phyloP scores from a whole-genome alignment of 192 early-diverging fungal genomes.

The Spizellomyces punctatus region DNA sequence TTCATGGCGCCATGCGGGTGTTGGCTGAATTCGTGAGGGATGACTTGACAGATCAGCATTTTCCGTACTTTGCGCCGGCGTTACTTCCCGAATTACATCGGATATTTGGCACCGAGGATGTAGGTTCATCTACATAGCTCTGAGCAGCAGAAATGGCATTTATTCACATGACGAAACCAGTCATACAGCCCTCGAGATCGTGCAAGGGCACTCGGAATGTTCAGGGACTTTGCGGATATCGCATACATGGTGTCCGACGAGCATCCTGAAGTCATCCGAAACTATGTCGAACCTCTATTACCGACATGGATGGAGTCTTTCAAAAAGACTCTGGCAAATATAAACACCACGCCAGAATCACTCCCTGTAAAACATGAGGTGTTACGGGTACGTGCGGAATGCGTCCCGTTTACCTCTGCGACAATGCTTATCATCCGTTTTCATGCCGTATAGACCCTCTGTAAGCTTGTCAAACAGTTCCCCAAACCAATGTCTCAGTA shows the following conservation, averaged over 20 bases:
- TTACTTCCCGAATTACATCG: constrained; percentile 81
- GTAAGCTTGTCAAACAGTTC: constrained; percentile 60
- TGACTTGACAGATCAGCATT: constrained; percentile 86
- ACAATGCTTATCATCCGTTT: neutral
- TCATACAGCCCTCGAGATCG: constrained; percentile 41
- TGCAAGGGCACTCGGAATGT: constrained; percentile 77
- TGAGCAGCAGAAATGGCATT: neutral
- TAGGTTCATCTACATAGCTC: constrained; percentile 1
- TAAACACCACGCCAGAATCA: constrained; percentile 50
- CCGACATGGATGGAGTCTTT: constrained; percentile 79
- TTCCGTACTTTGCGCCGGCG: constrained; percentile 77
- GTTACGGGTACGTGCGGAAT: constrained; percentile 54
- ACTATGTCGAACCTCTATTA: constrained; percentile 75
- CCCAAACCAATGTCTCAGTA: constrained; percentile 62
- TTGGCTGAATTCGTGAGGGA: constrained; percentile 81
- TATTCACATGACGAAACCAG: constrained; percentile 20
- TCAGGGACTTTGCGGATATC: constrained; percentile 84
- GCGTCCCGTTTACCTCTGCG: neutral
- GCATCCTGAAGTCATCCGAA: constrained; percentile 68
- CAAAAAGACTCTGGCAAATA: constrained; percentile 61
- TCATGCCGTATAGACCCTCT: constrained; percentile 51
- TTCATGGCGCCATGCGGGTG: constrained; percentile 89
- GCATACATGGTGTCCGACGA: constrained; percentile 77
- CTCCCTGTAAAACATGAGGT: constrained; percentile 74
- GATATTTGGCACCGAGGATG: constrained; percentile 59